A percentile compares a stretch with the other conserved stretches of the same genome.
Conservation (phyloP, 2,329 filamentous ascomycete species). For the Exserohilum rostratum region DNA sequence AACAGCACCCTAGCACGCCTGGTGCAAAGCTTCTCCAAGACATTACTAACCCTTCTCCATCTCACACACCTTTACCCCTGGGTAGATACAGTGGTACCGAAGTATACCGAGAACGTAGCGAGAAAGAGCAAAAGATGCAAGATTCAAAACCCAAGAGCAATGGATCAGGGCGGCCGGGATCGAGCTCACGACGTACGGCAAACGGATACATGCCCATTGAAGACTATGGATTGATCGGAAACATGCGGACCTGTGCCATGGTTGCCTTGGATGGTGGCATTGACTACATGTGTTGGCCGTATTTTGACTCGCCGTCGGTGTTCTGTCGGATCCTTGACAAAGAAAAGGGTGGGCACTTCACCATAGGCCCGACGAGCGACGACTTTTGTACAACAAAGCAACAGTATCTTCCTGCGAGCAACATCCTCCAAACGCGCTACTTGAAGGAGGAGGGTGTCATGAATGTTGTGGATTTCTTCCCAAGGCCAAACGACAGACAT, state of each 20-base stretch:
- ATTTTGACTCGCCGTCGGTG: conserved; percentile 77
- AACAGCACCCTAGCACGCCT: conserved; percentile 1
- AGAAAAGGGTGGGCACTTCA: conserved; percentile 75
- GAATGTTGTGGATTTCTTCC: conserved; percentile 77
- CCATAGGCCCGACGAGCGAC: conserved; percentile 59
- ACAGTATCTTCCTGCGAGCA: conserved; percentile 76
- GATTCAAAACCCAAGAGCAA: conserved; percentile 16
- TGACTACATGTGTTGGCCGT: conserved; percentile 60
- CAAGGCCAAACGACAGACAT: conserved; percentile 65
- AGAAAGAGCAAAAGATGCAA: conserved; percentile 19
- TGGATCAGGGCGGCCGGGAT: conserved; percentile 14
- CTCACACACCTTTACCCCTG: conserved; percentile 9
- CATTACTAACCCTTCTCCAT: conserved; percentile 15
- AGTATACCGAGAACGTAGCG: conserved; percentile 11
- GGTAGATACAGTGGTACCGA: conserved; percentile 17
- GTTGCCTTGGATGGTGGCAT: conserved; percentile 55
- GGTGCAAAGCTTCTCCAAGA: conserved; percentile 18
- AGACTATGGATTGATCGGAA: conserved; percentile 80
- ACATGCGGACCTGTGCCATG: conserved; percentile 72
- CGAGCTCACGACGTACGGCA: conserved; percentile 26
- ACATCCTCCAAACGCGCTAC: conserved; percentile 78
- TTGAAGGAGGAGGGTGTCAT: conserved; percentile 77
- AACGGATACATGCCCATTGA: conserved; percentile 54
- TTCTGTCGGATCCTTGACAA: conserved; percentile 78
- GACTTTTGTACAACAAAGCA: conserved; percentile 72